Base-by-base conservation (phyloP, 768 basidiomycete genomes). In the Mycena filopes region DNA sequence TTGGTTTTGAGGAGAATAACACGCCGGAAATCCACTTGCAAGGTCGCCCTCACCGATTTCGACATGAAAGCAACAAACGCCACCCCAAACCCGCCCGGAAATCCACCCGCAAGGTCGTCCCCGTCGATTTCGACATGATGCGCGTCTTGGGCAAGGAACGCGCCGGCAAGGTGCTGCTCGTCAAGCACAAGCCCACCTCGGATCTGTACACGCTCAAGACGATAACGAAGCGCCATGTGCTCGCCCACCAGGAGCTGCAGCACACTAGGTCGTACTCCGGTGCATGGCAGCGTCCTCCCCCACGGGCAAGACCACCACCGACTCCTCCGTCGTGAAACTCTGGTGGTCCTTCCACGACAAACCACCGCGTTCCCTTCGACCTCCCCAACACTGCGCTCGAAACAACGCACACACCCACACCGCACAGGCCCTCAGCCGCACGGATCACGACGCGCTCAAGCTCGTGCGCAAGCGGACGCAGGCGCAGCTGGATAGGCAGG, bases 271-370 rank as follows among this genome's bases (percentile, higher is more conserved):
- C 9, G 97, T 99, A 33, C 80, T 99, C 74, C 96, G 94, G 79
- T 85, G 94, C 45, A 96, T 98, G 92, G 93, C 95, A 1, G 93
- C 94, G 5, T 89, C 92, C 71, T 15, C 36, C 15, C 15, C 36
- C 10, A 36, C 36, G 10, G 36, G 36, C 36, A 15, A 10, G 9
- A 36, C 36, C 36, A 87, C 89, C 62, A 85, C 87, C 71, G 95
- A 98, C 75, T 95, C 95, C 13, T 99, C 99, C 76, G 93, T 99
- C 55, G 95, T 98, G 65, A 94, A 92, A 76, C 86, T 99, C 20
- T 94, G 95, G 89, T 96, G 94, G 92, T 93, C 93, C 78, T 99
- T 99, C 81, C 96, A 98, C 78, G 96, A 99, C 79, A 93, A 93
- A 80, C n/a, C n/a, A n/a, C n/a, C n/a, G n/a, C n/a, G n/a, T n/a